Evolutionary conservation across 306 rosid species (phyloP).

Genomic region (Sicyos edulis): DNA sequence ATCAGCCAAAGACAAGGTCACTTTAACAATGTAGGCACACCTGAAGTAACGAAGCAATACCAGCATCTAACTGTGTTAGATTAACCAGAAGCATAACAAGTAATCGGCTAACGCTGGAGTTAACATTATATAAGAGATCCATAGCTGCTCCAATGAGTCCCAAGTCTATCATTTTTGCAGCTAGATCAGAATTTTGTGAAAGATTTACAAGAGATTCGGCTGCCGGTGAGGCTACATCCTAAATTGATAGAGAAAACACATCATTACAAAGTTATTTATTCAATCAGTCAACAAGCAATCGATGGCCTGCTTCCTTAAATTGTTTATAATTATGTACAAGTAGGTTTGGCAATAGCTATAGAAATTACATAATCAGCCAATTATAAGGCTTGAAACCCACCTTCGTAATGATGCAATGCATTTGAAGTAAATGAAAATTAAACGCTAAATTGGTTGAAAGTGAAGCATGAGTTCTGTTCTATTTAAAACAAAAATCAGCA

Average conservation of each 20-base stretch:
- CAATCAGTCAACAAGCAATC: not conserved
- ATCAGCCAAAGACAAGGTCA: not conserved
- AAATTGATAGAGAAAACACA: constrained; percentile 22
- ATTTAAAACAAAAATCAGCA: not conserved
- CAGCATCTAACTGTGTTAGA: constrained; percentile 71
- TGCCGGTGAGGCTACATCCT: constrained; percentile 85
- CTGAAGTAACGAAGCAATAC: constrained; percentile 70
- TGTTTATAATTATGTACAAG: not conserved
- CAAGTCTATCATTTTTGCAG: constrained; percentile 53
- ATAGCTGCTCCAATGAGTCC: constrained; percentile 50
- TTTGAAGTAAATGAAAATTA: constrained; percentile 9
- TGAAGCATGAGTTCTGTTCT: not conserved
- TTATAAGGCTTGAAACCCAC: not conserved
- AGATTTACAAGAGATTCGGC: constrained; percentile 85
- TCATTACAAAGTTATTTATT: not conserved
- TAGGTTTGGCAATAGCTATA: not conserved
- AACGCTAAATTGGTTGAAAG: not conserved
- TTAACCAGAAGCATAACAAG: constrained; percentile 89
- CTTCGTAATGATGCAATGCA: not conserved
- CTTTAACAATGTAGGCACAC: constrained; percentile 30
- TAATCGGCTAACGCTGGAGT: constrained; percentile 45
- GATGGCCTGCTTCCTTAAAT: not conserved
- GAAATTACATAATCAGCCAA: no score
- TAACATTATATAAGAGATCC: constrained; percentile 67
- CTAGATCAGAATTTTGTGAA: constrained; percentile 60